A percentile compares a stretch with the other conserved stretches of the same genome.
These are phyloP conservation scores for Talaromyces sp. DNA, from an alignment of 2,329 filamentous ascomycete genomes.

Conservation along the genomic window DNA sequence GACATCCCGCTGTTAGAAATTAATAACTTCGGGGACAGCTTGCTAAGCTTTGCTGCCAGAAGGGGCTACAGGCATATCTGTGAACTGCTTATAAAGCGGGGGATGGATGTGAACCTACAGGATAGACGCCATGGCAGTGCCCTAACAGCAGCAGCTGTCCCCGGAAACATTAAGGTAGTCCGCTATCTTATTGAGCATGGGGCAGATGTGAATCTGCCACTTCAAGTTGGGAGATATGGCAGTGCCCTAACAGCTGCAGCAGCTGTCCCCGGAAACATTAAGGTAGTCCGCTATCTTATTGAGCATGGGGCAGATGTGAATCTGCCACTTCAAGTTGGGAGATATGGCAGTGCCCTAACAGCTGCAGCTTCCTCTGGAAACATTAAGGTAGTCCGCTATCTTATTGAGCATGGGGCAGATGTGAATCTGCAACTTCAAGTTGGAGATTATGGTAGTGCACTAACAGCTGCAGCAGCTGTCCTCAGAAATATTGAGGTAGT, in stretches of 20 bases:
- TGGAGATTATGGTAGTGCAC: background rate
- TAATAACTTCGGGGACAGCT: background rate
- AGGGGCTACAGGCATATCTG: background rate
- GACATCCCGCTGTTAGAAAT: background rate
- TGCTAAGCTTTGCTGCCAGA: background rate
- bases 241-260: too few species aligned
- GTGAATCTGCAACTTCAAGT: background rate
- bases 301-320: too few species aligned
- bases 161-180: background rate
- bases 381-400: background rate
- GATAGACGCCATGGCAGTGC: background rate
- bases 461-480: too few species aligned
- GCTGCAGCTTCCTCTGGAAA: background rate
- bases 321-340: too few species aligned
- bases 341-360: background rate
- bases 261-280: too few species aligned
- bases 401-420: constrained; percentile 2
- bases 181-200: background rate
- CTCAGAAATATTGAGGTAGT: too few species aligned
- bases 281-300: too few species aligned
- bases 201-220: background rate
- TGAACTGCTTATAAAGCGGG: background rate
- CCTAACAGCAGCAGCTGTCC: background rate
- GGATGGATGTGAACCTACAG: background rate
- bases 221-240: background rate